phyloP scores from a whole-genome alignment of 106 monocot species.

The Vanilla planifolia region DNA sequence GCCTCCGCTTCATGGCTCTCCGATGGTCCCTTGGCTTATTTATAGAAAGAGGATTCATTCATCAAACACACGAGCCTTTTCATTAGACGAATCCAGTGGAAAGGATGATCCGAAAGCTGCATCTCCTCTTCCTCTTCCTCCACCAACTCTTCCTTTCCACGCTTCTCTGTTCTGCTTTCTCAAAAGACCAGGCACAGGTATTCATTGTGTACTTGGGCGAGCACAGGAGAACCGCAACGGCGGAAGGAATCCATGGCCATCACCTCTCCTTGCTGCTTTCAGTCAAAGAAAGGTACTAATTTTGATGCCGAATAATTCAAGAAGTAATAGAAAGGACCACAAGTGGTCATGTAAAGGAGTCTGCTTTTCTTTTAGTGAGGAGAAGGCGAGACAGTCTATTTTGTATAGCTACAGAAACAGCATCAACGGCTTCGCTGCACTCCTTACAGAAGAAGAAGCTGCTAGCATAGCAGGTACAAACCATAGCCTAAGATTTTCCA shows the following conservation, averaged over 20 bases:
- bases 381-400: conserved; percentile 42
- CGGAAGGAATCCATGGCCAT: conserved; percentile 1
- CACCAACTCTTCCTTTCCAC: not conserved
- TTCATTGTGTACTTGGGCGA: conserved; percentile 18
- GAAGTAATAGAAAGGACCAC: not conserved
- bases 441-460: conserved; percentile 64
- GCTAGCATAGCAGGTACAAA: conserved; percentile 48
- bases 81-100: no score
- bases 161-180: not conserved
- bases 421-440: conserved; percentile 81
- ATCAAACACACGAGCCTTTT: no score
- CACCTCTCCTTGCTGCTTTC: conserved; percentile 19
- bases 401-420: conserved; percentile 75
- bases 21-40: no score
- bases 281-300: conserved; percentile 15
- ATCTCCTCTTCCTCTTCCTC: not conserved
- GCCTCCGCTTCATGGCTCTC: no score
- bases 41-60: no score
- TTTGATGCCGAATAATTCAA: not conserved
- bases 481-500: no score
- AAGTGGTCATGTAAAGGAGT: not conserved
- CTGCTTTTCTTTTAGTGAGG: conserved; percentile 25
- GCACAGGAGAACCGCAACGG: not conserved
- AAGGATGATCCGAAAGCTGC: not conserved
- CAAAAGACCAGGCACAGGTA: not conserved